Evolutionary conservation across 2,329 filamentous ascomycete genomes (phyloP), one percentile per base, ranked within the genome.

Genomic region (Pseudogymnoascus sp.): DNA sequence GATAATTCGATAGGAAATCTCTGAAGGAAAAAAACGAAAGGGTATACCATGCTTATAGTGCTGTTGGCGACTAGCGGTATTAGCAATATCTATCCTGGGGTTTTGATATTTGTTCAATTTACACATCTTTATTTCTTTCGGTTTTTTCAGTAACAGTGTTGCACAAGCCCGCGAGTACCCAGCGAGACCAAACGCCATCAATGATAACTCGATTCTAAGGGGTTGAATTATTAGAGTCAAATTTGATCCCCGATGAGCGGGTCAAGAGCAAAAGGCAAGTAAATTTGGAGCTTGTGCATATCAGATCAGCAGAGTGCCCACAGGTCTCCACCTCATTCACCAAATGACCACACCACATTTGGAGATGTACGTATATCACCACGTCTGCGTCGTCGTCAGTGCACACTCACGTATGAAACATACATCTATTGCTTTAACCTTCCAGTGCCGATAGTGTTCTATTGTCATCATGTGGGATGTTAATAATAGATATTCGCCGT

Each of bases 331-430:
- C 28, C 8, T 8, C 28, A 31, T 31, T 31, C 28, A 31, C 28
- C 28, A 31, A 10, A 31, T 31, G 8, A 31, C 28, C 7, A 31
- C 28, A 31, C 28, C 28, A 37, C 36, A 14, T 37, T 37, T 5
- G 12, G 12, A 37, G 36, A 37, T 28, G 10, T 67, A 66, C 34
- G 37, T 23, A 28, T 59, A 61, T 14, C 63, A 62, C 36, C 25
- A 59, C 4, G 37, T 46, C 25, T 67, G 65, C 46, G 38, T 63
- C 5, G 16, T 62, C 16, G 60, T 63, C 34, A 63, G 38, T 37
- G 23, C 56, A 14, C 31, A 14, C 31, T 66, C 10, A 62, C 42
- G 36, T 2, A 37, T 37, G 36, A n/a, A 14, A 37, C 12, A n/a
- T n/a, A 1, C 5, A 14, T 14, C 36, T 37, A n/a, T 14, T 37